Percentiles rank a stretch among this genome's conserved stretches.
These are phyloP conservation scores for Claviceps sp. DNA, from an alignment of 2,329 filamentous ascomycete genomes.

Conservation along the genomic window DNA sequence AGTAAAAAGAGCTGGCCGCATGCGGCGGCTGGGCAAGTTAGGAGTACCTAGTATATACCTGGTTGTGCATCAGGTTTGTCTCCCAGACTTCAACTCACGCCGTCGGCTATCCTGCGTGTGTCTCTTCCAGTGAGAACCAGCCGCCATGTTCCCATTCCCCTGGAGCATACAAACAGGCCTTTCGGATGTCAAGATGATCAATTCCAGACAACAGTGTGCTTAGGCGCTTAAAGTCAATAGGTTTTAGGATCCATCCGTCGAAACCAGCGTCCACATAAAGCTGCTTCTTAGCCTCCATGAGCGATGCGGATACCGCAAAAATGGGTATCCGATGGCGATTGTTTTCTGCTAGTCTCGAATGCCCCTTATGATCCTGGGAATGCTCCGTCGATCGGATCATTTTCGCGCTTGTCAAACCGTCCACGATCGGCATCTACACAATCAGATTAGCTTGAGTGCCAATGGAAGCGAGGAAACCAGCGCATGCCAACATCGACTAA, in stretches of 20 bases:
- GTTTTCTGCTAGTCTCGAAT: constrained; percentile 43
- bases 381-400: constrained; percentile 68
- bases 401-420: constrained; percentile 69
- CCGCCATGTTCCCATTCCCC: constrained; percentile 78
- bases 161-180: constrained; percentile 51
- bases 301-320: constrained; percentile 75
- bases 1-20: not conserved
- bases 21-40: not conserved
- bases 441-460: not conserved
- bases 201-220: constrained; percentile 58
- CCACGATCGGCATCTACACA: constrained; percentile 79
- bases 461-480: too few species aligned
- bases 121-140: constrained; percentile 46
- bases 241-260: constrained; percentile 84
- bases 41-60: not conserved
- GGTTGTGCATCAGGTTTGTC: not conserved
- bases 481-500: constrained; percentile 25
- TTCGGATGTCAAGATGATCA: constrained; percentile 42
- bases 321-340: constrained; percentile 66
- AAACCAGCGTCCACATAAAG: constrained; percentile 68
- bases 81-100: not conserved
- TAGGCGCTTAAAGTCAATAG: constrained; percentile 68
- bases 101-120: not conserved
- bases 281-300: constrained; percentile 55
- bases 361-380: constrained; percentile 27